Percentiles rank a stretch among this genome's conserved stretches.
Evolutionary conservation across 495 filamentous ascomycete species (phyloP).

Genomic region (Cladorrhinum samala): DNA sequence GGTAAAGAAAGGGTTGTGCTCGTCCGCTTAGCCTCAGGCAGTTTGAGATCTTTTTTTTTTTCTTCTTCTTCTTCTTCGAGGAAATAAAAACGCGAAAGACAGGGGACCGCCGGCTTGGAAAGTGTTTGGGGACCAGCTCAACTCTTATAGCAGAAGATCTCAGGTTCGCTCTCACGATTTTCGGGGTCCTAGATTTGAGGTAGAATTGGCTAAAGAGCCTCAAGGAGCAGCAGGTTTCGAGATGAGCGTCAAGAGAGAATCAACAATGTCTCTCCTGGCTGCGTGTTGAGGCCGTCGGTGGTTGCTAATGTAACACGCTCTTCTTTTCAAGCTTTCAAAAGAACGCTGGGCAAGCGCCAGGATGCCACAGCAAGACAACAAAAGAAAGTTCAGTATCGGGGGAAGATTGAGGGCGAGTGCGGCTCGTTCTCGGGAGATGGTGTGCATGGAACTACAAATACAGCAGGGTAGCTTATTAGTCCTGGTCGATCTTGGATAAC

Average conservation of each 20-base stretch:
- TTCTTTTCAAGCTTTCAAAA: too few species aligned
- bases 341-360: conserved; percentile 7
- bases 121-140: conserved; percentile 17
- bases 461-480: conserved; percentile 20
- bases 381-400: conserved; percentile 10
- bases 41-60: conserved; percentile 14
- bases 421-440: conserved; percentile 11
- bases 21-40: conserved; percentile 1
- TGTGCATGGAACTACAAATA: conserved; percentile 23
- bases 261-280: background rate
- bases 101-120: conserved; percentile 20
- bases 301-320: too few species aligned
- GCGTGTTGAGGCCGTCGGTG: background rate
- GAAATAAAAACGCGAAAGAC: conserved; percentile 5
- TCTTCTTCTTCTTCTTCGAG: too few species aligned
- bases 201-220: background rate
- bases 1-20: conserved; percentile 1
- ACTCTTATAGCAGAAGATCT: conserved; percentile 17
- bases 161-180: conserved; percentile 2
- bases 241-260: background rate
- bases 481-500: conserved; percentile 14
- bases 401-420: conserved; percentile 6
- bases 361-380: conserved; percentile 15
- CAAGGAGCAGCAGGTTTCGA: background rate
- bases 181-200: background rate